Evolutionary conservation across 495 filamentous ascomycete species (phyloP), one percentile per base, ranked within the genome.

Genomic region (Cudoniella acicularis): DNA sequence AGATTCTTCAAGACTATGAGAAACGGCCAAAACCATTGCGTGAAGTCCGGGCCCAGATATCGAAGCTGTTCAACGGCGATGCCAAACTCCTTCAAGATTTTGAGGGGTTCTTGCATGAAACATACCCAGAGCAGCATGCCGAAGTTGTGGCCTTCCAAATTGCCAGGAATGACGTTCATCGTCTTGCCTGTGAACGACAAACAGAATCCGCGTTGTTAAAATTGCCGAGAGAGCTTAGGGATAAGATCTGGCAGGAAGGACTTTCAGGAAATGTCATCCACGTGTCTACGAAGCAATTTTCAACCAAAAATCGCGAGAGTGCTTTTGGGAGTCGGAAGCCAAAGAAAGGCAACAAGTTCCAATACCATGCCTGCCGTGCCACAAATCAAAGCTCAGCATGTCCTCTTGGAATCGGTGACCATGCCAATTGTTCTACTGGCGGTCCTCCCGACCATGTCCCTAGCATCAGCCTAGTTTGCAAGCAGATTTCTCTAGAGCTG

Each of bases 211-310:
- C 21, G 11, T 36, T 56, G 10, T 18, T 61, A 10, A 51, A 16
- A 9, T 47, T 61, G 4, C 52, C 59, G 8, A 11, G 51, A 43
- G 59, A 56, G 24, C 27, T 61, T 21, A 16, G 59, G 18, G 52
- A 61, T 23, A 52, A 61, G 22, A 61, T 56, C 21, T 61, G 52
- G 59, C 17, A 50, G 16, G 45, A 56, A 23, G 52, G 49, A 11
- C 10, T 49, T 10, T 27, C 17, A n/a, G 52, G 24, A 21, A 61
- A 56, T 46, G 46, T 61, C 26, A 50, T 61, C 4, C 59, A 61
- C 42, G 36, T 61, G 2, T 56, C 59, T 21, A 46, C 16, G 22
- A 13, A 11, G 1, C 24, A 16, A 24, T 10, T 24, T 36, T 11
- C 27, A 1, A 16, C 30, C 10, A 46, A 52, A 40, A 21, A 40